phyloP scores from a whole-genome alignment of 345 rosid genomes.

The Aquilaria sinensis region DNA sequence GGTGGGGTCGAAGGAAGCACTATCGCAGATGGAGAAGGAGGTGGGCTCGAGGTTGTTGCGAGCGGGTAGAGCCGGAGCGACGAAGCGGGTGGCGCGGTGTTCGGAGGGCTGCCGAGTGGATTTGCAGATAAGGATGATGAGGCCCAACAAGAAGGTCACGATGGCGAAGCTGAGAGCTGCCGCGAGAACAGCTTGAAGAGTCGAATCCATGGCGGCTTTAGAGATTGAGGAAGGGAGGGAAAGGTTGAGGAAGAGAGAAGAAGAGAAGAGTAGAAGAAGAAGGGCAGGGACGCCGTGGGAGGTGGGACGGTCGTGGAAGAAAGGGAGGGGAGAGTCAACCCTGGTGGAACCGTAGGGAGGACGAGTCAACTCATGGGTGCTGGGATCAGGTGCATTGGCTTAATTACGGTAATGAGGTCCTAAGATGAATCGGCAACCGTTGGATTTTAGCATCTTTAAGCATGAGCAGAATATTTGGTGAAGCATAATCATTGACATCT shows the following conservation, averaged over 20 bases:
- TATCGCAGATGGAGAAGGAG: conserved; percentile 25
- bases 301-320: not conserved
- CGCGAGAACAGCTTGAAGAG: conserved; percentile 15
- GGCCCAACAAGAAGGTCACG: conserved; percentile 18
- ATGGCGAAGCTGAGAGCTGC: conserved; percentile 23
- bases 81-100: conserved; percentile 6
- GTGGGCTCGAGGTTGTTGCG: conserved; percentile 7
- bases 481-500: too few relatives aligned
- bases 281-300: not conserved
- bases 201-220: conserved; percentile 8
- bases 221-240: conserved; percentile 5
- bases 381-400: conserved; percentile 6
- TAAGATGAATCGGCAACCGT: too few relatives aligned
- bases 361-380: conserved; percentile 31
- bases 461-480: too few relatives aligned
- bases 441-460: too few relatives aligned
- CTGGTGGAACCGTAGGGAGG: conserved; percentile 16
- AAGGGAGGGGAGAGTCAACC: conserved; percentile 16
- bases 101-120: conserved; percentile 3
- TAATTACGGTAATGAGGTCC: too few relatives aligned
- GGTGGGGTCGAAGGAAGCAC: conserved; percentile 55
- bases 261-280: not conserved
- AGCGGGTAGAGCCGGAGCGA: conserved; percentile 13
- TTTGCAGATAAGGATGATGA: conserved; percentile 24
- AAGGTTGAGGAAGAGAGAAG: not conserved